Base-by-base conservation (phyloP, 1,284 basidiomycete genomes). In the Cutaneotrichosporon dermatis region DNA sequence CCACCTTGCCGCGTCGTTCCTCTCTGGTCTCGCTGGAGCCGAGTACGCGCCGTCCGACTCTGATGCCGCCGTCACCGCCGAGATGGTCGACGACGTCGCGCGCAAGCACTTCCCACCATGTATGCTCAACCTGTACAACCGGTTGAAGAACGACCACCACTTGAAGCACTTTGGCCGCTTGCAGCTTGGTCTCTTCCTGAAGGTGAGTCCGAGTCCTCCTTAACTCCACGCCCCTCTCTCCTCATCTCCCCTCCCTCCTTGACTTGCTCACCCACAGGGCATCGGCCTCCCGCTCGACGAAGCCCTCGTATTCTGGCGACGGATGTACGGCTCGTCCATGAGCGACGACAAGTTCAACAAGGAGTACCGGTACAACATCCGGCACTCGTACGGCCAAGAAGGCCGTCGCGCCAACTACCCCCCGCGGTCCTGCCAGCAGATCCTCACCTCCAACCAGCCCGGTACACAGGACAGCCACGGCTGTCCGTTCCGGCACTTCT, bases 271-370 rank as follows among this genome's bases (percentile, higher is more conserved):
- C 41, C 46, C 5, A 33, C 69, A 96, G 92, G 89, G 92, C 4
- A 82, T 99, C 56, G 95, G 95, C 2, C 78, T 99, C 53, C 90
- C 93, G 0, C 86, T 99, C 54, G 95, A 99, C 36, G 95, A 99
- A 78, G 94, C 96, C 2, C 79, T 98, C 55, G 79, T 86, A 6
- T 99, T 98, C 79, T 99, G 96, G 96, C 83, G 92, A 57, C 88
- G 88, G 68, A 88, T 88, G 39, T 98, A 96, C 75, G 76, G 77
- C 36, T 82, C 78, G 49, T 83, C 80, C 41, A 85, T 90, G 59
- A 86, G 86, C 25, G 94, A 98, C 66, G 93, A 99, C 79, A 90
- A 94, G 77, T 99, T 99, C 80, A 94, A 93, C 80, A 99, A 99
- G 76, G 91, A 97, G 73, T 89, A 98, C 82, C 88, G 87, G 69